Percentiles rank a stretch among this genome's conserved stretches.
Evolutionary conservation across 805 yeast genomes (phyloP).

Genomic region (Suhomyces canberraensis): DNA sequence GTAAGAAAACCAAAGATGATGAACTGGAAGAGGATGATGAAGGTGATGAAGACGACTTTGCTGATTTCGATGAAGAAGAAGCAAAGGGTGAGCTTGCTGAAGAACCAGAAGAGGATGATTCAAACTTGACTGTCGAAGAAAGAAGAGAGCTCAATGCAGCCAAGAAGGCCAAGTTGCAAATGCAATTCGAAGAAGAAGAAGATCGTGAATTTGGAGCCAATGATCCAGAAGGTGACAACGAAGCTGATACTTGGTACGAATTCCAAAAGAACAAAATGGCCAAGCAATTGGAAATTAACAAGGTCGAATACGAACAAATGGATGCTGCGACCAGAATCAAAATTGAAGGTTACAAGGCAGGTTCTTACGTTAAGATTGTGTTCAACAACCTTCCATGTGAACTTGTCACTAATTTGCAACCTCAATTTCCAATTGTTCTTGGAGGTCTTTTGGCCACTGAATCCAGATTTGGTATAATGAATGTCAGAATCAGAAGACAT

Average conservation of each 20-base stretch:
- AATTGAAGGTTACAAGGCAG: constrained; percentile 91
- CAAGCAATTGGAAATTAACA: constrained; percentile 91
- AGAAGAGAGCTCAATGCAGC: constrained; percentile 79
- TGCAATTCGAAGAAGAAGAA: constrained; percentile 87
- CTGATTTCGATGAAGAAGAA: constrained; percentile 52
- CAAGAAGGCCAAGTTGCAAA: constrained; percentile 81
- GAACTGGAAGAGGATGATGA: constrained; percentile 26
- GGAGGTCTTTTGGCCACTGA: constrained; percentile 93
- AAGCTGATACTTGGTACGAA: constrained; percentile 96
- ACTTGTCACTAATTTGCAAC: constrained; percentile 81
- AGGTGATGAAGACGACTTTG: constrained; percentile 39
- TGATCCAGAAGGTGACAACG: constrained; percentile 68
- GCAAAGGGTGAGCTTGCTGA: constrained; percentile 45
- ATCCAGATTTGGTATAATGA: constrained; percentile 86
- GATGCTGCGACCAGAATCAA: constrained; percentile 72
- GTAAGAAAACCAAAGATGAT: constrained; percentile 30
- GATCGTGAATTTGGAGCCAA: constrained; percentile 63
- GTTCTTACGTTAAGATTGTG: constrained; percentile 87
- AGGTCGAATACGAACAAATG: constrained; percentile 70
- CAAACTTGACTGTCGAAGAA: constrained; percentile 58
- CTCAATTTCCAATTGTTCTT: constrained; percentile 77
- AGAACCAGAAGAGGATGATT: constrained; percentile 38
- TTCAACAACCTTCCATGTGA: constrained; percentile 86
- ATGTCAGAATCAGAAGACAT: constrained; percentile 93
- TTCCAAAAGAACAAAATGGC: constrained; percentile 96